Conservation (phyloP, 2,329 filamentous ascomycete species). For the Emergomyces orientalis region DNA sequence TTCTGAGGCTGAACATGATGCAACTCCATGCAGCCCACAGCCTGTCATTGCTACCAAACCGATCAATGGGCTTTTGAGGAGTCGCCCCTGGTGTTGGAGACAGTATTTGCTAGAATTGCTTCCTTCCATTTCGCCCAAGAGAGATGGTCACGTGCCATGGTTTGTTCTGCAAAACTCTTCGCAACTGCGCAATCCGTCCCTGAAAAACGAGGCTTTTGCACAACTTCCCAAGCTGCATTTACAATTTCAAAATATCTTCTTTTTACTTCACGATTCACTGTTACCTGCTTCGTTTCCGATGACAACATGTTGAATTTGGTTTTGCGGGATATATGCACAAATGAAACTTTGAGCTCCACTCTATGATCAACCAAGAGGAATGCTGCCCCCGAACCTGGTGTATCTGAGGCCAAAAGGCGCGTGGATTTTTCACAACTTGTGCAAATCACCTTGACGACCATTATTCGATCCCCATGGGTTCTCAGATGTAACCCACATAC, state of each 20-base stretch:
- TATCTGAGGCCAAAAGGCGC: not conserved
- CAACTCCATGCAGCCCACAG: constrained; percentile 3
- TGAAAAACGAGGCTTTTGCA: not conserved
- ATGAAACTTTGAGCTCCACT: not conserved
- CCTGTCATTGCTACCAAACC: constrained; percentile 4
- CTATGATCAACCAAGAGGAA: not conserved
- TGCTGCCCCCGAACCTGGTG: not conserved
- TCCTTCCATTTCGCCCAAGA: not conserved
- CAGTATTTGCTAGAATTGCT: no score
- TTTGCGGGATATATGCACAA: not conserved
- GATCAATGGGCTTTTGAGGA: constrained; percentile 1
- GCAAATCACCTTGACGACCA: not conserved
- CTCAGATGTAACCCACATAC: not conserved
- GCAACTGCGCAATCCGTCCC: no score
- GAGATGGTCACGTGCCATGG: not conserved
- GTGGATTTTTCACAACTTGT: not conserved
- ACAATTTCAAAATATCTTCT: not conserved
- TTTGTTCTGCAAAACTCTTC: not conserved
- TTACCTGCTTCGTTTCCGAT: not conserved
- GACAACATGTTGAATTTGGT: not conserved
- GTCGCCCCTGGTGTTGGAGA: not conserved
- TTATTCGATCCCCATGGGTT: not conserved
- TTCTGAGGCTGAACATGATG: constrained; percentile 6
- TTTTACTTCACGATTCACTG: not conserved
- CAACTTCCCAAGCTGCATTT: not conserved